Percentiles rank a stretch among this genome's conserved stretches.
Evolutionary conservation across 306 rosid species (phyloP).

Genomic region (Rosa chinensis): DNA sequence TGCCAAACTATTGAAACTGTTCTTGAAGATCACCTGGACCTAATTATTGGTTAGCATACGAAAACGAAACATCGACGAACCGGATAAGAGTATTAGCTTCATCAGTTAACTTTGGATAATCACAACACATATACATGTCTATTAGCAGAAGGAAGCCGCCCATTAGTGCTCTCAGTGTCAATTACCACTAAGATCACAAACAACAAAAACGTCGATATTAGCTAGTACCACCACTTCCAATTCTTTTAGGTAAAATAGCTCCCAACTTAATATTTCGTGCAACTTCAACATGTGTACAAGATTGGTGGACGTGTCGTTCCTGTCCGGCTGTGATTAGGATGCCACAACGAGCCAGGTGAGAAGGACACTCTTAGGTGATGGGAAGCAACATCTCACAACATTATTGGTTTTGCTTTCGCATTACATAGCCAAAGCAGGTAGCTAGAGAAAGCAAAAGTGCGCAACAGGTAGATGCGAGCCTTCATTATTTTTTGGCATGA

Average conservation of each 20-base stretch:
- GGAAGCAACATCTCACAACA: not conserved
- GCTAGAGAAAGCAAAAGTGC: not conserved
- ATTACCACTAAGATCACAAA: not conserved
- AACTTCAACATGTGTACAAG: not conserved
- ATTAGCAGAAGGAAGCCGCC: not conserved
- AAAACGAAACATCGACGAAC: not conserved
- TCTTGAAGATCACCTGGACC: not conserved
- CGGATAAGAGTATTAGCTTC: not conserved
- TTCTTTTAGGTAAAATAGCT: not conserved
- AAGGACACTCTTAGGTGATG: not conserved
- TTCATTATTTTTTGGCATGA: not conserved
- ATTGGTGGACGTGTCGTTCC: not conserved
- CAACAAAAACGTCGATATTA: not conserved
- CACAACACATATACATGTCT: not conserved
- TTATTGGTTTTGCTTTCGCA: not conserved
- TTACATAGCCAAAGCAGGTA: not conserved
- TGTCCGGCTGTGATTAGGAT: not conserved
- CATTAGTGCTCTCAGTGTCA: conserved; percentile 5
- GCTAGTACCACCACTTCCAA: not conserved
- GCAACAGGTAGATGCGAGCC: not conserved
- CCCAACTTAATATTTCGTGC: not conserved
- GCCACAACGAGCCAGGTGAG: not conserved
- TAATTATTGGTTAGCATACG: not conserved
- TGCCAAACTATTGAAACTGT: not conserved
- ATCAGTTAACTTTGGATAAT: not conserved